Percentiles rank a stretch among this genome's conserved stretches.
These are phyloP conservation scores for Euclidium syriacum DNA, from an alignment of 345 rosid species.

Conservation along the genomic window DNA sequence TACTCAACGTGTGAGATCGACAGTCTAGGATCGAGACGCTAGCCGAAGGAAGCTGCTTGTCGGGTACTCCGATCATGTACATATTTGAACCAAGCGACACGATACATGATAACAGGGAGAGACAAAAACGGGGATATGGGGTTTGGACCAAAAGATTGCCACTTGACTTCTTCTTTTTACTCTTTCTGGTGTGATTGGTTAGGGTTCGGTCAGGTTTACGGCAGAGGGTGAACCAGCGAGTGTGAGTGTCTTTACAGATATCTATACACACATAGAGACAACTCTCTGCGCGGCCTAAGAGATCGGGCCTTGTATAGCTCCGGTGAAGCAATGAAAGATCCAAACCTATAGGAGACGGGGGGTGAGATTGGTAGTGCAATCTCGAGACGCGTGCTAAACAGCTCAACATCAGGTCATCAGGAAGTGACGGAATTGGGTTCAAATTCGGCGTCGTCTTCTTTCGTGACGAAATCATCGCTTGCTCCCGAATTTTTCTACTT, in stretches of 20 bases:
- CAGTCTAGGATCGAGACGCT: conserved; percentile 59
- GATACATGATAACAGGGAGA: conserved; percentile 33
- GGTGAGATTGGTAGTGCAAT: conserved; percentile 43
- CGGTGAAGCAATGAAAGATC: conserved; percentile 43
- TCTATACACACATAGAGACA: conserved; percentile 53
- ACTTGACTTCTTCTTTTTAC: neutral
- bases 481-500: too few relatives aligned
- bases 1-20: conserved; percentile 49
- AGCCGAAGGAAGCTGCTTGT: conserved; percentile 41
- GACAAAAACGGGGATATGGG: conserved; percentile 12
- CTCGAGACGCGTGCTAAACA: conserved; percentile 55
- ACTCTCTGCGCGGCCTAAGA: conserved; percentile 24
- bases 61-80: conserved; percentile 54
- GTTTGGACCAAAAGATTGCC: neutral
- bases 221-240: conserved; percentile 39
- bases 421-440: conserved; percentile 17
- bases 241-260: conserved; percentile 24
- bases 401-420: conserved; percentile 52
- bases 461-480: too few relatives aligned
- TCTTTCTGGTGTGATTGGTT: too few relatives aligned
- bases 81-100: conserved; percentile 40
- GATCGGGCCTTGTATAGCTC: conserved; percentile 45
- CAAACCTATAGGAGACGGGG: conserved; percentile 48
- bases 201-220: conserved; percentile 7
- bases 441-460: neutral